Evolutionary conservation across 805 yeast species (phyloP).

Genomic region (Hanseniaspora meyeri): DNA sequence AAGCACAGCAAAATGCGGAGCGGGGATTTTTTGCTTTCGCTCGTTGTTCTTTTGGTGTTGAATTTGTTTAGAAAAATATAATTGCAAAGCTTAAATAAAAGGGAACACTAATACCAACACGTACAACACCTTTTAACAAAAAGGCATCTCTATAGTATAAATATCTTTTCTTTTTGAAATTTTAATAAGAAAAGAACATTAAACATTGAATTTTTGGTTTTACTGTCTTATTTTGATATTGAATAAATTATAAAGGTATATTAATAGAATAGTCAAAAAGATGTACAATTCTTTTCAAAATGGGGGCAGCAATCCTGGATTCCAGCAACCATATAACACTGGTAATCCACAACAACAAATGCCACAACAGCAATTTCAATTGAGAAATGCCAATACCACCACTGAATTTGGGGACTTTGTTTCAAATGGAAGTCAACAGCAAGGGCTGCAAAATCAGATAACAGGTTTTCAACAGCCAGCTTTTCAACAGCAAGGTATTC

Average conservation of each 20-base stretch:
- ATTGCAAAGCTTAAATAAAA: too few relatives aligned
- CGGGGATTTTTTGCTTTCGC: too few relatives aligned
- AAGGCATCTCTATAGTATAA: too few relatives aligned
- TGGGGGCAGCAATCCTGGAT: background rate
- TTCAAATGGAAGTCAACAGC: conserved; percentile 13
- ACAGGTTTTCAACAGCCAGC: conserved; percentile 11
- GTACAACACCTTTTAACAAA: background rate
- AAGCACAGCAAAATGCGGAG: too few relatives aligned
- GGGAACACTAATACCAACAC: background rate
- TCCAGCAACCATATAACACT: conserved; percentile 3
- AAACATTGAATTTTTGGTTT: background rate
- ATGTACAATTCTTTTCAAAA: conserved; percentile 4
- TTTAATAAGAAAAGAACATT: background rate
- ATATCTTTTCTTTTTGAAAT: background rate
- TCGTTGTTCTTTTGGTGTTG: too few relatives aligned
- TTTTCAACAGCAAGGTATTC: too few relatives aligned
- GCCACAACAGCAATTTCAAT: conserved; percentile 13
- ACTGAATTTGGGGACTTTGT: conserved; percentile 17
- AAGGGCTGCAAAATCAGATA: background rate
- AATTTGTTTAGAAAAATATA: too few relatives aligned
- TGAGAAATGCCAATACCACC: conserved; percentile 14
- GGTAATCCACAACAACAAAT: background rate
- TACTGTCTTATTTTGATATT: too few relatives aligned
- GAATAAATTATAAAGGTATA: too few relatives aligned
- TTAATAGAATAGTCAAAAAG: too few relatives aligned